Base-by-base conservation (phyloP, 164 flowering plant genomes). In the Santalum album region DNA sequence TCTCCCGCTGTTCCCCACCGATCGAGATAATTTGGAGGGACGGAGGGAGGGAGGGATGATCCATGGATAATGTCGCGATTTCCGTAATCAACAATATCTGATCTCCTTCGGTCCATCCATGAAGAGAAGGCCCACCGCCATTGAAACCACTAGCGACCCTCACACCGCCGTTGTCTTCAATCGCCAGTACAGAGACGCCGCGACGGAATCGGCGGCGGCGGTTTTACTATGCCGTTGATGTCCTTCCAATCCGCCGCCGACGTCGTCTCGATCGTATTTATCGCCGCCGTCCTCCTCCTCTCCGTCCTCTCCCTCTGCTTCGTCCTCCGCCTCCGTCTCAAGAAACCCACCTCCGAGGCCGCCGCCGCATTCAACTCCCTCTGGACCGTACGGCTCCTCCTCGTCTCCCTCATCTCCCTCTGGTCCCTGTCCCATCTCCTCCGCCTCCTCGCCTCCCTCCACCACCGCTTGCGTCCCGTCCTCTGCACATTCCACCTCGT, bases 341-440 rank as follows among this genome's bases (percentile, higher is more conserved):
- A 65, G 25, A 58, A 78, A 25, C 69, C 65, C 1, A 24, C 57
- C 46, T 55, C 70, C 16, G 65, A 21, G 21, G 72, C 63, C 26
- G 59, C 83, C 22, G 73, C 66, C 2, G 43, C 62, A 35, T 81
- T 86, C 70, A 81, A 70, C 53, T 67, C 81, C 19, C 72, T 79
- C 40, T 87, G 89, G 87, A 49, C 76, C 45, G 74, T 75, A 47
- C 69, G 90, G 0, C 65, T 74, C 53, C 72, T 80, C 39, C 78
- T 87, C 55, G 75, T 80, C 46, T 6, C 44, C 45, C 68, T 74
- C 32, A 62, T 72, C 51, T 35, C 58, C 17, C 51, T 81, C 18
- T 86, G 95, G 90, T 56, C 82, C 15, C 5, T 77, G 20, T 66
- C 53, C 55, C 81, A 83, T 26, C 56, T 74, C 52, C 60, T 80